Evolutionary conservation across 768 basidiomycete species (phyloP).

Genomic region (Paxillus involutus): DNA sequence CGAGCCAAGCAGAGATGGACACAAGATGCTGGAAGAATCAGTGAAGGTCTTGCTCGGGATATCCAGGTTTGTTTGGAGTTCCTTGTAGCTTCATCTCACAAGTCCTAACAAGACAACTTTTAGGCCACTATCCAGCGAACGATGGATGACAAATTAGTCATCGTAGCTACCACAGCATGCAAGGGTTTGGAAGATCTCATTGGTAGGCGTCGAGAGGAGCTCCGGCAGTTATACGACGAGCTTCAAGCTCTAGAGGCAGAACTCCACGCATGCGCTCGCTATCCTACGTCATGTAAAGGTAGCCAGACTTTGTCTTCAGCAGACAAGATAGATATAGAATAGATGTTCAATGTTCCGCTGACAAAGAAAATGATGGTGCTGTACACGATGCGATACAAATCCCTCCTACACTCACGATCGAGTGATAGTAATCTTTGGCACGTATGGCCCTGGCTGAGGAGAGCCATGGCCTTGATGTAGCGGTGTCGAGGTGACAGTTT

Average conservation of each 20-base stretch:
- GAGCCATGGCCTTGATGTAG: not conserved
- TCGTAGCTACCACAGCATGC: conserved; percentile 52
- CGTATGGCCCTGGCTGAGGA: conserved; percentile 10
- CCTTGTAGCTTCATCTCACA: conserved; percentile 5
- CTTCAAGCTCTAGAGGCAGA: conserved; percentile 40
- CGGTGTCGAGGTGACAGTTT: conserved; percentile 14
- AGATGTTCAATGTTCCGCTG: conserved; percentile 8
- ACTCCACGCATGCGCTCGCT: conserved; percentile 18
- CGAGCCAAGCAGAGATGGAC: conserved; percentile 65
- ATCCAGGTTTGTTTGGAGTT: conserved; percentile 45
- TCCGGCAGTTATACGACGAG: conserved; percentile 43
- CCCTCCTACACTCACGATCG: conserved; percentile 17
- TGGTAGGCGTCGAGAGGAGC: conserved; percentile 42
- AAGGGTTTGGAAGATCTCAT: conserved; percentile 42
- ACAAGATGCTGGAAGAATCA: conserved; percentile 63
- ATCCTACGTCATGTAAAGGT: conserved; percentile 8
- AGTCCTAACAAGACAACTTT: conserved; percentile 1
- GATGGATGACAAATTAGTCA: conserved; percentile 51
- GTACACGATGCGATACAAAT: conserved; percentile 29
- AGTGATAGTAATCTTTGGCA: conserved; percentile 29
- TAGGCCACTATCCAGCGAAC: conserved; percentile 48
- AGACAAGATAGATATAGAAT: conserved; percentile 9
- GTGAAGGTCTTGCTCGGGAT: conserved; percentile 63
- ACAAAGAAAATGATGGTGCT: conserved; percentile 17
- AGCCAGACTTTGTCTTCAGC: not conserved